Base-by-base conservation (phyloP, 306 rosid genomes). In the Macrotyloma uniflorum region DNA sequence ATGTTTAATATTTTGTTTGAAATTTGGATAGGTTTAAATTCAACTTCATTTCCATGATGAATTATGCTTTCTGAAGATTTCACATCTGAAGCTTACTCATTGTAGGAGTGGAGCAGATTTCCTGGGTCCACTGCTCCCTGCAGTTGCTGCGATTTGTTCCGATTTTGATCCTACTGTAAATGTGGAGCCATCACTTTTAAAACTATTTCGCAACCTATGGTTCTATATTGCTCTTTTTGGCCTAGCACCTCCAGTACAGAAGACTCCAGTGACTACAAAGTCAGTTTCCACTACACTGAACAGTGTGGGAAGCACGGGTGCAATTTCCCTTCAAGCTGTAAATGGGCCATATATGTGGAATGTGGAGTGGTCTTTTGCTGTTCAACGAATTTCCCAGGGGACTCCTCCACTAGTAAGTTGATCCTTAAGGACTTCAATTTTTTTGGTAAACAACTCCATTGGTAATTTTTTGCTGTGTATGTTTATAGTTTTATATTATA, bases 281-380 rank as follows among this genome's bases (percentile, higher is more conserved):
- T 64, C 93, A 62, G 90, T 86, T 77, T 95, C 99, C 77, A 88
- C 78, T 79, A 80, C 95, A 55, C 85, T 93, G 79, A 93, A 91
- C 83, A 91, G 99, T 45, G 88, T 80, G 85, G 98, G 98, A 79
- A 89, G 98, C 89, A 82, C 58, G 67, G 98, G 98, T 65, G 26
- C 89, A 15, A 79, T 88, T 80, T 88, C 99, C 72, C 96, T 95
- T 75, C 97, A 95, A 83, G 96, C 99, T 55, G 97, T 95, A 50
- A 88, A 87, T 76, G 99, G 99, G 74, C 99, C 99, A 59, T 95
- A 95, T 83, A 86, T 95, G 97, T 95, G 99, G 99, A 93, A 91
- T 82, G 30, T 67, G 30, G 90, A 85, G 76, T 95, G 99, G 98
- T 88, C 89, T 84, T 82, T 90, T 80, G 96, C 99, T 77, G 99